Evolutionary conservation across 129 eudicot genomes (phyloP).

Genomic region (Lonicera japonica): DNA sequence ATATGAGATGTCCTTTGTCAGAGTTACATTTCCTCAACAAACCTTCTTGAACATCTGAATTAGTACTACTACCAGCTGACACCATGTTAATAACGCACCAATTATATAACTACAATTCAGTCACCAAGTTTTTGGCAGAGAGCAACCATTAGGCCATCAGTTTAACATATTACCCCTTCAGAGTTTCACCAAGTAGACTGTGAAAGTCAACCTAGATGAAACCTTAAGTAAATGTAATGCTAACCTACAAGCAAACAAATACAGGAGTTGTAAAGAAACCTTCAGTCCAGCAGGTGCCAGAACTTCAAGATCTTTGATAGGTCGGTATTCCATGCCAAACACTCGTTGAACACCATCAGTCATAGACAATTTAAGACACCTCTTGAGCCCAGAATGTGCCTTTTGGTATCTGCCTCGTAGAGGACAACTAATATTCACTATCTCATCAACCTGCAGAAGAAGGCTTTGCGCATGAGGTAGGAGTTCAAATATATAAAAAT

Average conservation of each 20-base stretch:
- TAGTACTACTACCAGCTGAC: not conserved
- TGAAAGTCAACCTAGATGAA: not conserved
- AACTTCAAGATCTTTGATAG: slow-evolving; percentile 72
- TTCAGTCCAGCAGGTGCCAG: slow-evolving; percentile 82
- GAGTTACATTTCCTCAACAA: not conserved
- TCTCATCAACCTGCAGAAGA: slow-evolving; percentile 67
- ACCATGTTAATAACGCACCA: not conserved
- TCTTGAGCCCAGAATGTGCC: slow-evolving; percentile 66
- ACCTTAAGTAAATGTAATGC: not conserved
- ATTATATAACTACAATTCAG: not conserved
- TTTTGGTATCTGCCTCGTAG: slow-evolving; percentile 73
- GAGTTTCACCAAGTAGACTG: not conserved
- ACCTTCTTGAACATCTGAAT: slow-evolving; percentile 1
- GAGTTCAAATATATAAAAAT: too few species aligned
- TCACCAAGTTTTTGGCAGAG: not conserved
- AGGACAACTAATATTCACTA: slow-evolving; percentile 77
- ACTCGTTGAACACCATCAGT: slow-evolving; percentile 93
- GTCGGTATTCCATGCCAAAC: slow-evolving; percentile 92
- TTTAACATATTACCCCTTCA: not conserved
- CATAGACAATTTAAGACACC: slow-evolving; percentile 90
- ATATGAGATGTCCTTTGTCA: not conserved
- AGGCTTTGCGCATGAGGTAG: too few species aligned
- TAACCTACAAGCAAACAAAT: slow-evolving; percentile 9
- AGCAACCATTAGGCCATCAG: not conserved
- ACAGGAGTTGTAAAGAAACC: slow-evolving; percentile 30